phyloP scores from a whole-genome alignment of 1,284 basidiomycete species.

The Chiua sp. region DNA sequence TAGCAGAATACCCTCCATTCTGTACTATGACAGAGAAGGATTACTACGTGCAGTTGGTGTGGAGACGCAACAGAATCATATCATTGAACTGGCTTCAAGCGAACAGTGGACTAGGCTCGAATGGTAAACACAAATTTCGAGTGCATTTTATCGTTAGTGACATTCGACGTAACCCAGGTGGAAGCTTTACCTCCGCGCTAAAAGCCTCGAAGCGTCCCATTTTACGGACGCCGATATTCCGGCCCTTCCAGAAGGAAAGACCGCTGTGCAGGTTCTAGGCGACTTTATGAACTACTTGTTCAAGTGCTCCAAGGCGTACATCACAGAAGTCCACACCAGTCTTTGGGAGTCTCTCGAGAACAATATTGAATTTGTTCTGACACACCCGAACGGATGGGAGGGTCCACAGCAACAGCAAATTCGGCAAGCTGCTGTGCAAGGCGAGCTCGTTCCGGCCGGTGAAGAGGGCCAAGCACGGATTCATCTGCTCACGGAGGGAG shows the following conservation, averaged over 20 bases:
- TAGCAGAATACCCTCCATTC: constrained; percentile 59
- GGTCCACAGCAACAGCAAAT: constrained; percentile 36
- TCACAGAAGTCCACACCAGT: constrained; percentile 50
- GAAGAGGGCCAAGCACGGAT: constrained; percentile 36
- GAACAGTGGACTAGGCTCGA: constrained; percentile 52
- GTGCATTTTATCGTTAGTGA: too few species aligned
- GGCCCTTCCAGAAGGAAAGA: constrained; percentile 51
- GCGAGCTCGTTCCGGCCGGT: constrained; percentile 32
- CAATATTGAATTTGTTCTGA: constrained; percentile 42
- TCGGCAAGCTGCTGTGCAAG: constrained; percentile 38
- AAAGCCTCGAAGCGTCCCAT: constrained; percentile 17
- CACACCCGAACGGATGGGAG: constrained; percentile 53
- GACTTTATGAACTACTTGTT: constrained; percentile 59
- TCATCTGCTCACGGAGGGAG: constrained; percentile 55
- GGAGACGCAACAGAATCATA: constrained; percentile 51
- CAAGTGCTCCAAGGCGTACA: constrained; percentile 48
- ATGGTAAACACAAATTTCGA: constrained; percentile 49
- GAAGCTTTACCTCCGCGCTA: constrained; percentile 57
- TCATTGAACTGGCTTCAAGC: constrained; percentile 49
- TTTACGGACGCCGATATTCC: constrained; percentile 40
- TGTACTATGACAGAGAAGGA: constrained; percentile 56
- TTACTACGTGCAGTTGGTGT: constrained; percentile 43
- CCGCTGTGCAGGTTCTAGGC: constrained; percentile 49
- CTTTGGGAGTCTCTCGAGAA: constrained; percentile 42
- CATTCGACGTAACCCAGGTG: too few species aligned